Conservation (phyloP, 2,329 filamentous ascomycete species). For the Fusarium nurragi region DNA sequence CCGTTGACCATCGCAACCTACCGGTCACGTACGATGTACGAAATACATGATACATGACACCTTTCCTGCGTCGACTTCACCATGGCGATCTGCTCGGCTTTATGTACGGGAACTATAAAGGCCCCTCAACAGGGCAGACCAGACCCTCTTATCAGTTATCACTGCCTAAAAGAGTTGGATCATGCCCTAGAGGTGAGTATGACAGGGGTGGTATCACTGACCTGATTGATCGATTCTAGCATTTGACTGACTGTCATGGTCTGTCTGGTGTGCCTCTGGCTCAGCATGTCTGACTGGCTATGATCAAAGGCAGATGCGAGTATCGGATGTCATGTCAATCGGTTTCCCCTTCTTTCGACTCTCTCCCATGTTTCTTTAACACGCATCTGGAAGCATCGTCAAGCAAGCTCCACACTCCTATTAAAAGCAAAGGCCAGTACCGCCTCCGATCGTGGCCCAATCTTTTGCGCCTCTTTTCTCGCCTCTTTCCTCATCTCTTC, state of each 20-base stretch:
- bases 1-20: constrained; percentile 32
- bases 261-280: constrained; percentile 1
- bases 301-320: constrained; percentile 36
- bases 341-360: constrained; percentile 10
- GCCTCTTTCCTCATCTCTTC: constrained; percentile 9
- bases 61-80: constrained; percentile 23
- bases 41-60: constrained; percentile 14
- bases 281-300: constrained; percentile 1
- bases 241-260: not conserved
- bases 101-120: constrained; percentile 17
- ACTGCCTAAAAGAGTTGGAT: constrained; percentile 30
- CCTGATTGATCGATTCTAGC: constrained; percentile 6
- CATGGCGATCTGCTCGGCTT: constrained; percentile 23
- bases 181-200: constrained; percentile 20
- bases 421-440: constrained; percentile 26
- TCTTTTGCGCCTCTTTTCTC: constrained; percentile 9
- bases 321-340: constrained; percentile 36
- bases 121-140: constrained; percentile 15
- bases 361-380: constrained; percentile 1
- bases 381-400: constrained; percentile 17
- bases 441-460: constrained; percentile 30
- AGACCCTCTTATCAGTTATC: constrained; percentile 33
- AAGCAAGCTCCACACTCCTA: constrained; percentile 27
- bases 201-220: constrained; percentile 28
- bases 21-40: constrained; percentile 38